Base-by-base conservation (phyloP, 352 stramenopile genomes). In the Pythium myriotylum region DNA sequence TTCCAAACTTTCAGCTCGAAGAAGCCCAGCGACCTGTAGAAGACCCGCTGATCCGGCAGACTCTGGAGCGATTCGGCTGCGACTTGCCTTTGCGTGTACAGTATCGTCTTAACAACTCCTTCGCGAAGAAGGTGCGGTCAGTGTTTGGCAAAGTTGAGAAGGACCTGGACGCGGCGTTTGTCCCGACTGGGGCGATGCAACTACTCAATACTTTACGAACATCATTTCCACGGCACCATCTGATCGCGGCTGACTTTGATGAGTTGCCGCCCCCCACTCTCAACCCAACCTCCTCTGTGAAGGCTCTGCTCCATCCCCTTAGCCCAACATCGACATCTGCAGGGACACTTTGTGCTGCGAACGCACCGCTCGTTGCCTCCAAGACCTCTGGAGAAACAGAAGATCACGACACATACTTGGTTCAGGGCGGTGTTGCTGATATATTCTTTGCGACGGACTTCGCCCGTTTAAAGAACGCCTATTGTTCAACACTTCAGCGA, bases 371-470 rank as follows among this genome's bases (percentile, higher is more conserved):
- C 8, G 89, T 97, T 9, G 89, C 90, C 6, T 95, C 85, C 39
- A 95, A 95, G 57, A 77, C 89, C 2, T 77, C 77, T 23, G 76
- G 76, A 74, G 78, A 48, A 35, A 94, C 87, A 9, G 64, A 87
- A 24, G 90, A 97, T 54, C 86, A 97, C 65, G 81, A 91, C 59
- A 96, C 88, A 46, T 97, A 97, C 56, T 64, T 97, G 12, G 82
- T 95, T 26, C 68, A 90, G 62, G 79, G 84, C 12, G 89, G 89
- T 33, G 86, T 92, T 23, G 88, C 88, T 17, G 90, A 97, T 52
- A 95, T 97, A 27, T 97, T 97, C 70, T 97, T 97, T 43, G 77
- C 90, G 8, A 96, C 88, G 4, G 88, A 96, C 60, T 97, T 97
- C 68, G 62, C 76, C 1, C 73, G 76, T 29, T 70, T 97, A 19